Base-by-base conservation (phyloP, 352 stramenopile genomes). In the Globisporangium barbulae region DNA sequence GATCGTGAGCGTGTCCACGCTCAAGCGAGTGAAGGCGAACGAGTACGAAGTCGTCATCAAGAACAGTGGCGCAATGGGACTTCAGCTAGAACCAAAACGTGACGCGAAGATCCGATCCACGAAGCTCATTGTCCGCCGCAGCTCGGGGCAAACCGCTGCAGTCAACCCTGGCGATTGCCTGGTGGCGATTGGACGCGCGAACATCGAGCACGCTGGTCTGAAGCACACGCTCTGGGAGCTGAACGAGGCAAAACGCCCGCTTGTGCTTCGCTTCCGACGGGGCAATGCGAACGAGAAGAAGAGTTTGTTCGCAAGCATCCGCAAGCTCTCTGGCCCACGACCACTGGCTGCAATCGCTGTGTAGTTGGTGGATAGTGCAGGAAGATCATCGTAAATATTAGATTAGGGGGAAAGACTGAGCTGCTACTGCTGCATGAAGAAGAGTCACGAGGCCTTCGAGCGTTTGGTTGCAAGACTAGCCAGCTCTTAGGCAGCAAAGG, bases 181-280 rank as follows among this genome's bases (percentile, higher is more conserved):
- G 33, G 84, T 94, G 41, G 82, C 79, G 8, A 93, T 96, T 41
- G 80, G 85, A n/a, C 86, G 79, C 37, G 82, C 79, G 3, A 92
- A 94, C 61, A 90, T 93, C 31, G 87, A 96, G 65, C 81, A 94
- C 53, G 85, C 87, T 33, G 87, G 87, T 15, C 71, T 96, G 3
- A 91, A 93, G 70, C 87, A 94, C 65, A 93, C 87, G 33, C 52
- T 96, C 22, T 96, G 87, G 87, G 84, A 85, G 53, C 64, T 96
- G 41, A 93, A 92, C 47, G 87, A 91, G 52, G 76, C 83, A 10
- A 74, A 80, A 25, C 79, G 85, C 0, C 87, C 87, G 15, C 78
- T 94, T 49, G 78, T 89, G 42, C 70, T 96, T 28, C 85, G 85
- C 5, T 96, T 96, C 65, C 85, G 87, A 58, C 83, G 83, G 62